Base-by-base conservation (phyloP, 2,329 filamentous ascomycete species). In the Aspergillus carbonarius region DNA sequence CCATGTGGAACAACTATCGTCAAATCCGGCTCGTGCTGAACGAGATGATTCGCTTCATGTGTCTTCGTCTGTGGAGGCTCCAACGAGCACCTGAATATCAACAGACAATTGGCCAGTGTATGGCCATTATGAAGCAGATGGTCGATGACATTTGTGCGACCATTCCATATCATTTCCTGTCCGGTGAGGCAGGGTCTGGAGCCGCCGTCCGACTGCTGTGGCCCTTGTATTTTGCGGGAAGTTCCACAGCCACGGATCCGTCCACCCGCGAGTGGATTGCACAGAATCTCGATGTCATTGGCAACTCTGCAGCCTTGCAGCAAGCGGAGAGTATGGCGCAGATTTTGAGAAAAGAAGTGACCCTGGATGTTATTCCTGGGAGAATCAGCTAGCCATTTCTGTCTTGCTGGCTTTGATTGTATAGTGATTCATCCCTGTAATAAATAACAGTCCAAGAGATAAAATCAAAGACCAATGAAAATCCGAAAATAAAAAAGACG, bases 141-240 rank as follows among this genome's bases (percentile, higher is more conserved):
- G 52, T 52, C 2, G 57, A 59, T 12, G 64, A 66, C 17, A 53
- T 68, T 4, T 66, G 66, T 32, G 61, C 60, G 10, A 66, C 61
- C 15, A 54, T 68, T 5, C 60, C 63, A 1, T 66, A 59, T 37
- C 57, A 63, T 30, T 63, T 67, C 4, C 53, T 39, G 3, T 55
- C 60, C 0, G 63, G 53, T 9, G 44, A 56, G 4, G 23, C 25
- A 13, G 47, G 32, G 10, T 25, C 66, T 42, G 60, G 58, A 5
- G 57, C 57, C 13, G 34, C 60, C 5, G 3, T 56, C n/a, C 62
- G 63, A 7, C 35, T 63, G 5, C 48, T 56, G 4, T 66, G 62
- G 62, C 65, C 65, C 6, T 56, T 67, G n/a, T 66, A 66, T 7
- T 27, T 66, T 60, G 60, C 62, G 5, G 61, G 57, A 1, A 46